Percentiles rank a stretch among this genome's conserved stretches.
These are phyloP conservation scores for Paxillus ammoniavirescens DNA, from an alignment of 768 basidiomycete genomes.

Conservation along the genomic window DNA sequence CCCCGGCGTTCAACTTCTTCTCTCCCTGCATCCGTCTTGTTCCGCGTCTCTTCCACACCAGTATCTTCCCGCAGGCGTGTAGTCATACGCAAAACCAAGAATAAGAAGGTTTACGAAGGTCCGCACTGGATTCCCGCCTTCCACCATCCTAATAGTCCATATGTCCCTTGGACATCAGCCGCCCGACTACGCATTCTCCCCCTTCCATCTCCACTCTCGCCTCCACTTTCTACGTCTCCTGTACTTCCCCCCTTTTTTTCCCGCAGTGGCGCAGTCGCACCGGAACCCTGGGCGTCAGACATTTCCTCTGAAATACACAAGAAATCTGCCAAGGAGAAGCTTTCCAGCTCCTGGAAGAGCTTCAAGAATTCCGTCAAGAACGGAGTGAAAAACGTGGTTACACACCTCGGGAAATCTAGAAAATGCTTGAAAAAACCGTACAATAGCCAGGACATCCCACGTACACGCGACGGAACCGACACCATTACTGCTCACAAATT, in stretches of 20 bases:
- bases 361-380: constrained; percentile 31
- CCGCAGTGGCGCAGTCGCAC: constrained; percentile 40
- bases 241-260: constrained; percentile 33
- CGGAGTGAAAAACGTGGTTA: constrained; percentile 21
- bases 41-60: constrained; percentile 14
- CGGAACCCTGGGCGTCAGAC: constrained; percentile 37
- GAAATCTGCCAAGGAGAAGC: constrained; percentile 18
- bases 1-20: constrained; percentile 7
- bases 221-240: constrained; percentile 33
- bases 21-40: constrained; percentile 18
- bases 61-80: constrained; percentile 13
- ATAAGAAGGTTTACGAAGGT: constrained; percentile 25
- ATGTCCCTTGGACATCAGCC: constrained; percentile 47
- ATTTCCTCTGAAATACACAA: constrained; percentile 15
- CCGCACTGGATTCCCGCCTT: constrained; percentile 37
- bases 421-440: constrained; percentile 12
- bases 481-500: neutral
- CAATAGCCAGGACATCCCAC: constrained; percentile 8
- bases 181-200: constrained; percentile 42
- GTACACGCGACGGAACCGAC: constrained; percentile 5
- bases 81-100: constrained; percentile 13
- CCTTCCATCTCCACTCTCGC: constrained; percentile 34
- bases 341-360: constrained; percentile 30
- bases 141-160: constrained; percentile 54
- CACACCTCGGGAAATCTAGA: constrained; percentile 15